These are phyloP conservation scores for Skeletonema tropicum DNA, from an alignment of 108 stramenopile genomes.

Conservation along the genomic window DNA sequence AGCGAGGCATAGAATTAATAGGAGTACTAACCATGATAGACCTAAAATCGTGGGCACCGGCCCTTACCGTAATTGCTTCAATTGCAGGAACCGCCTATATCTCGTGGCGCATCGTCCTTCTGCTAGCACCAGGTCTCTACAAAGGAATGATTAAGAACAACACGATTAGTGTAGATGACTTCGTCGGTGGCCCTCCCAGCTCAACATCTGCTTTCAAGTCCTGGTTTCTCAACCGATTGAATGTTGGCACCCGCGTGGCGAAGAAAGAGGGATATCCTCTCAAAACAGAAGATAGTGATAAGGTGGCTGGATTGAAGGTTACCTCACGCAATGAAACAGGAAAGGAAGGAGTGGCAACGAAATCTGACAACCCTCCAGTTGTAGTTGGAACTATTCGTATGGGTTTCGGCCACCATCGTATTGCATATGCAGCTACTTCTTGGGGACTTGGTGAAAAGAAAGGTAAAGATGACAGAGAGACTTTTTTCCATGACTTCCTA, in stretches of 20 bases:
- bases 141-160: constrained; percentile 42
- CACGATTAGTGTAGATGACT: constrained; percentile 50
- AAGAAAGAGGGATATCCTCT: constrained; percentile 48
- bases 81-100: constrained; percentile 22
- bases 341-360: constrained; percentile 12
- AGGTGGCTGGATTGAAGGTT: constrained; percentile 41
- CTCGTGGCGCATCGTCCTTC: constrained; percentile 40
- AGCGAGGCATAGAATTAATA: too few relatives aligned
- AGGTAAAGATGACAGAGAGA: constrained; percentile 34
- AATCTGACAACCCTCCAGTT: constrained; percentile 57
- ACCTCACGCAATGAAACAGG: constrained; percentile 41
- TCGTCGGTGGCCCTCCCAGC: constrained; percentile 45
- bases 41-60: constrained; percentile 32
- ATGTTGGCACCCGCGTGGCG: constrained; percentile 38
- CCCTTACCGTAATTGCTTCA: constrained; percentile 34
- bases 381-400: constrained; percentile 93
- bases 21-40: constrained; percentile 10
- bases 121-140: constrained; percentile 36
- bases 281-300: constrained; percentile 36
- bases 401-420: constrained; percentile 96
- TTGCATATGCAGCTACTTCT: constrained; percentile 86
- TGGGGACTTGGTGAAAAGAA: constrained; percentile 69
- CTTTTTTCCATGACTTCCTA: constrained; percentile 91
- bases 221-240: constrained; percentile 39
- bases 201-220: constrained; percentile 43